Base-by-base conservation (phyloP, 148 eudicot genomes). In the Fagopyrum esculentum region DNA sequence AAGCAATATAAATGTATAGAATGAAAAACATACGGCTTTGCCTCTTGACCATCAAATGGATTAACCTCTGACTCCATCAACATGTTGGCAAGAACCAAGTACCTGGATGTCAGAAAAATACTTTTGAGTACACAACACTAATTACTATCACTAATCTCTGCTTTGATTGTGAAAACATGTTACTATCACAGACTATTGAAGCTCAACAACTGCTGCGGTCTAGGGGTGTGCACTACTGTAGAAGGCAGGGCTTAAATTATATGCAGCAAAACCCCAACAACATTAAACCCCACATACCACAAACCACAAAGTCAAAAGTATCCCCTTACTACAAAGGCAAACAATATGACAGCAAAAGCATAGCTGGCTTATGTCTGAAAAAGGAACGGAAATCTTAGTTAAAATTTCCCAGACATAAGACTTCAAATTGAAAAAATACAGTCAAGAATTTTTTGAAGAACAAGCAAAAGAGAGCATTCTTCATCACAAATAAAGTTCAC, bases 1-100 rank as follows among this genome's bases (percentile, higher is more conserved):
- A 44, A 43, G 63, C 43, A 40, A 17, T 11, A 3, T 69, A 12
- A 19, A 74, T 48, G 44, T 1, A 83, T 30, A 11, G 59, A 68
- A 78, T 35, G 69, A 29, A 63, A 77, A 40, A 72, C 91, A 80
- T 89, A 94, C 98, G 97, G 98, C 83, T 94, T 94, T 52, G 98
- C 98, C 80, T 94, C 98, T 82, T 91, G 98, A 61, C 97, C 98
- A 76, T 94, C 98, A 81, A 94, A 93, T 17, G 98, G 98, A 71
- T 91, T 94, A 56, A 91, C 98, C 82, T 88, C 91, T 46, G 97
- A 93, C 79, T 91, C 95, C 98, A 91, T 91, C 55, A 93, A 80
- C 97, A 93, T 91, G 78, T 91, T 93, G 69, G 98, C 97, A 78
- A 91, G 88, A 77, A 93, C 98, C 95, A 93, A 83, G 81, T 93